Base-by-base conservation (phyloP, 176 grass and related monocot genomes). In the Aegilops tauschii region DNA sequence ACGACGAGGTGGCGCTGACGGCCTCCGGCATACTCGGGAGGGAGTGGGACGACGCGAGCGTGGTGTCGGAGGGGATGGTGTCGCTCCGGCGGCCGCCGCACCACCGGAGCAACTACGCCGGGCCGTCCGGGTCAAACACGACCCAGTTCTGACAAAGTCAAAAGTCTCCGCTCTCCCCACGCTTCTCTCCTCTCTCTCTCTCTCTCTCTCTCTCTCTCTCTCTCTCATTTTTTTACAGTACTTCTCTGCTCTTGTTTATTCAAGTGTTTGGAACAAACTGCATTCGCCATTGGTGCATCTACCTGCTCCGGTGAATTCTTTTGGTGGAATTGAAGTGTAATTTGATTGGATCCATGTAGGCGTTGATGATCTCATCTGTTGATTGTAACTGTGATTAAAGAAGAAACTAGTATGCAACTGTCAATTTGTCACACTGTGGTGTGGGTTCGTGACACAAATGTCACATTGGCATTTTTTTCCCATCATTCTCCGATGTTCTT, bases 11-110 rank as follows among this genome's bases (percentile, higher is more conserved):
- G 8, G 20, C 80, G 31, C 10, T 54, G 16, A 42, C 80, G 34
- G 71, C 39, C 0, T 16, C 74, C 0, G 84, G 63, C 36, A 20
- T 85, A 8, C 47, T 82, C 9, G 79, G 73, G 3, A 42, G 73
- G 59, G 87, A 85, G 77, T 86, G 81, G 71, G 88, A 87, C n/a
- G 86, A 81, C 83, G 73, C 42, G 5, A 95, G 84, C 81, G 31
- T 90, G 39, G 88, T 95, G 42, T 95, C 90, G 65, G 90, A 92
- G 77, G 83, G 90, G 31, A 71, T 92, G 11, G 81, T 88, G 27
- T 90, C 93, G 50, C 73, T 92, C 88, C 87, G 87, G 42, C 85
- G 79, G 54, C 87, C 82, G 73, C 89, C 81, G 45, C 89, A 82
- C 36, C 80, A 81, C 65, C 83, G 73, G 58, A 77, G 72, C 47